A percentile compares a stretch with the other conserved stretches of the same genome.
These are phyloP conservation scores for Plasmodium sp. DNA, from an alignment of 169 alveolate genomes.

Conservation along the genomic window DNA sequence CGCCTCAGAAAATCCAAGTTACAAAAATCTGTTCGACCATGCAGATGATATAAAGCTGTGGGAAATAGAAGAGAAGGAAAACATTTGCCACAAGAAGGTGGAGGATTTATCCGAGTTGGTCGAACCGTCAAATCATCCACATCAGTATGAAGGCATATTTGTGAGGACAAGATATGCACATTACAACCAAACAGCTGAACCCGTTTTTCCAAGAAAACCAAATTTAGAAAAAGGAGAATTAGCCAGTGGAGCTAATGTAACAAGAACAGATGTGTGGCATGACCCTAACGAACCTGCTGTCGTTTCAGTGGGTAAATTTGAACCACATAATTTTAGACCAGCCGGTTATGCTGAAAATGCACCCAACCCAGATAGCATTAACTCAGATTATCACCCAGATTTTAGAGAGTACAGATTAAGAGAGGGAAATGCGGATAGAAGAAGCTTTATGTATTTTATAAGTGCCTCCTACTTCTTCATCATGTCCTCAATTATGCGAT, in stretches of 20 bases:
- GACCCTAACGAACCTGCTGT: conserved; percentile 91
- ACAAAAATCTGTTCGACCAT: conserved; percentile 88
- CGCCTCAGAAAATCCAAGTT: conserved; percentile 89
- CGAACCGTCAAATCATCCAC: conserved; percentile 87
- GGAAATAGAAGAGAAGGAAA: conserved; percentile 84
- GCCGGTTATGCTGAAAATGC: conserved; percentile 89
- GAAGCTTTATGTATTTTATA: conserved; percentile 87
- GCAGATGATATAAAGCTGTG: conserved; percentile 89
- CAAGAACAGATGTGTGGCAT: conserved; percentile 91
- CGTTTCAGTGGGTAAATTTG: conserved; percentile 86
- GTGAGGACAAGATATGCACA: conserved; percentile 87
- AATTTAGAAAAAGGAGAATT: conserved; percentile 87
- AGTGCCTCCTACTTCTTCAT: conserved; percentile 86
- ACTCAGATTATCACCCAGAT: conserved; percentile 89
- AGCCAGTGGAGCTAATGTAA: conserved; percentile 90
- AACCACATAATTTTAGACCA: conserved; percentile 91
- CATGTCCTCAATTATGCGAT: conserved; percentile 83
- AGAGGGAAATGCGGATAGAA: conserved; percentile 85
- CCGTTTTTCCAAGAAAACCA: conserved; percentile 90
- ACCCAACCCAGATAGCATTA: conserved; percentile 87
- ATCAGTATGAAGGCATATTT: conserved; percentile 81
- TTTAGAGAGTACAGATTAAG: conserved; percentile 89
- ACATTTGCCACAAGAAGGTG: conserved; percentile 64
- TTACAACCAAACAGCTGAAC: conserved; percentile 90
- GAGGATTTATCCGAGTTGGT: conserved; percentile 81